Percentiles rank a stretch among this genome's conserved stretches.
Evolutionary conservation across 805 yeast genomes (phyloP).

Genomic region (Ogataea angusta): DNA sequence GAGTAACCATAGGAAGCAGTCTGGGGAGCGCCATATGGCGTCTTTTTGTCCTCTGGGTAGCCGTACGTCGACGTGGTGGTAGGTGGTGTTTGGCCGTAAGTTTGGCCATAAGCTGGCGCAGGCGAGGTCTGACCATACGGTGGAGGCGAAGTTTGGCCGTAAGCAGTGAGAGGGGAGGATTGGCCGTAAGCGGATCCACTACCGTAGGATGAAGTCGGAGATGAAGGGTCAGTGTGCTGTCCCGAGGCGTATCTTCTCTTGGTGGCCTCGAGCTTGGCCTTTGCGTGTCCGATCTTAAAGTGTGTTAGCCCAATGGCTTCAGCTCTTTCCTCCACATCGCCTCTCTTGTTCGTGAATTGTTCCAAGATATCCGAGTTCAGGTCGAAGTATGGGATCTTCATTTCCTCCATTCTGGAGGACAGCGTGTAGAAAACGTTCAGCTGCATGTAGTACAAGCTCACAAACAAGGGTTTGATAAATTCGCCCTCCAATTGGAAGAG

Average conservation of each 20-base stretch:
- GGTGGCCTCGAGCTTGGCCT: slow-evolving; percentile 77
- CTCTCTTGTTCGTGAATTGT: slow-evolving; percentile 77
- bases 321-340: slow-evolving; percentile 84
- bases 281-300: slow-evolving; percentile 86
- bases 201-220: background rate
- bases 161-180: slow-evolving; percentile 32
- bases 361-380: slow-evolving; percentile 78
- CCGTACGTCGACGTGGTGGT: slow-evolving; percentile 25
- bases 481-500: slow-evolving; percentile 86
- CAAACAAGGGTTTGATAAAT: slow-evolving; percentile 89
- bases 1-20: slow-evolving; percentile 25
- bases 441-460: slow-evolving; percentile 95
- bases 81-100: slow-evolving; percentile 34
- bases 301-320: slow-evolving; percentile 89
- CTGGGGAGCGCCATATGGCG: slow-evolving; percentile 23
- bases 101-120: slow-evolving; percentile 32
- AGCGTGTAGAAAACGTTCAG: slow-evolving; percentile 92
- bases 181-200: slow-evolving; percentile 22
- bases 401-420: slow-evolving; percentile 86
- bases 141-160: slow-evolving; percentile 16
- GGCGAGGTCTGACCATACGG: slow-evolving; percentile 18
- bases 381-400: slow-evolving; percentile 96
- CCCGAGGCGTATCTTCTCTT: slow-evolving; percentile 62
- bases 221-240: slow-evolving; percentile 32
- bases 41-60: slow-evolving; percentile 24